Percentiles rank a stretch among this genome's conserved stretches.
phyloP scores from a whole-genome alignment of 305 asterid species.

The Rubia balearica region DNA sequence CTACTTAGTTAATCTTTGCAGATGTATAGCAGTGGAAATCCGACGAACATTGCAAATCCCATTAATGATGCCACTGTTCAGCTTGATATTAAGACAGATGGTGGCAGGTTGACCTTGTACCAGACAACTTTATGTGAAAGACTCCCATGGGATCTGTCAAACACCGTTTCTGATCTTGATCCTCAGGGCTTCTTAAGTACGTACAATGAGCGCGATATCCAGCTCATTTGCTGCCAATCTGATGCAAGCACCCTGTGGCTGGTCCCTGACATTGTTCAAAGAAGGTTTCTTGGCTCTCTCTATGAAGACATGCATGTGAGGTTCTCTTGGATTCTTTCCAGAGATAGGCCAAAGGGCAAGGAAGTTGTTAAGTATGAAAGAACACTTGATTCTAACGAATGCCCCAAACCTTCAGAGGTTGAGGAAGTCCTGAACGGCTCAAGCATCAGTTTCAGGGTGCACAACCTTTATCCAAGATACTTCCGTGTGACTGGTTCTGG shows the following conservation, averaged over 20 bases:
- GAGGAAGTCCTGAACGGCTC: conserved; percentile 74
- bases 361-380: conserved; percentile 79
- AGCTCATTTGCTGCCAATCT: conserved; percentile 84
- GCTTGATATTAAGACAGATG: conserved; percentile 70
- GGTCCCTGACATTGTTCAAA: conserved; percentile 73
- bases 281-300: conserved; percentile 56
- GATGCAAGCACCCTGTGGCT: conserved; percentile 81
- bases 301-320: conserved; percentile 51
- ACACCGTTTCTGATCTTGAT: conserved; percentile 6
- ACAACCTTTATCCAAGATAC: conserved; percentile 63
- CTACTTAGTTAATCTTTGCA: conserved; percentile 7
- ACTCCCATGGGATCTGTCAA: conserved; percentile 50
- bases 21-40: conserved; percentile 99
- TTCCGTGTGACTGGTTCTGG: conserved; percentile 96
- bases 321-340: conserved; percentile 72
- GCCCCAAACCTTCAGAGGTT: conserved; percentile 65
- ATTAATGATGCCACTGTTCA: conserved; percentile 86
- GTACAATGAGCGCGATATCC: conserved; percentile 72
- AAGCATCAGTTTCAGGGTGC: conserved; percentile 58
- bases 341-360: conserved; percentile 95
- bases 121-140: conserved; percentile 90
- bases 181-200: conserved; percentile 48
- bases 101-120: conserved; percentile 81
- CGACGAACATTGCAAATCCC: conserved; percentile 96
- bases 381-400: conserved; percentile 47